phyloP scores from a whole-genome alignment of 768 basidiomycete genomes.

The Thelephora ganbajun region DNA sequence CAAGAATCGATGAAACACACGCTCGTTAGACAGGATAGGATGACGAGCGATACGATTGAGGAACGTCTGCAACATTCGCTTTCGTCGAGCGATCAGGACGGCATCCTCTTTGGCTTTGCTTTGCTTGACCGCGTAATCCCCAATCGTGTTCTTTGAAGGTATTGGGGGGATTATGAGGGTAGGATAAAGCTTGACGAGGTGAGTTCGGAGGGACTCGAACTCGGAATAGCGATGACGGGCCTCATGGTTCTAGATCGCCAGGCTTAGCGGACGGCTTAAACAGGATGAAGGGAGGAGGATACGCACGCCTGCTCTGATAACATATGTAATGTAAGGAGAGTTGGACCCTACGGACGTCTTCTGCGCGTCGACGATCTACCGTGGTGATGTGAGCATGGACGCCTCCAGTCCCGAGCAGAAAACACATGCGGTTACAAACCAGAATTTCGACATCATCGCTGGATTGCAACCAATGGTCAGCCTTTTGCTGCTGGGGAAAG shows the following conservation, averaged over 20 bases:
- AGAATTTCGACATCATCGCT: slow-evolving; percentile 73
- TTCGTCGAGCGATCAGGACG: slow-evolving; percentile 79
- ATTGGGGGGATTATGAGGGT: slow-evolving; percentile 96
- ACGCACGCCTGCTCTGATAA: slow-evolving; percentile 76
- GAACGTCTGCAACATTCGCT: slow-evolving; percentile 92
- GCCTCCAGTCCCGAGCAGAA: background rate
- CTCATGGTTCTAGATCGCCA: slow-evolving; percentile 46
- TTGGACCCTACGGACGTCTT: slow-evolving; percentile 86
- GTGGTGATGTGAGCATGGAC: background rate
- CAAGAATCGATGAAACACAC: slow-evolving; percentile 91
- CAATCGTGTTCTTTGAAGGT: slow-evolving; percentile 88
- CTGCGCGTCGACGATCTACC: slow-evolving; percentile 84
- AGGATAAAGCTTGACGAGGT: slow-evolving; percentile 79
- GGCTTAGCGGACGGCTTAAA: slow-evolving; percentile 7
- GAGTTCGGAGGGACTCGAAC: slow-evolving; percentile 84
- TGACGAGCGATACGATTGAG: slow-evolving; percentile 81
- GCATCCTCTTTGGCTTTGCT: slow-evolving; percentile 94
- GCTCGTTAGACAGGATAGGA: slow-evolving; percentile 91
- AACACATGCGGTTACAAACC: slow-evolving; percentile 27
- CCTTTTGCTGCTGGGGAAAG: background rate
- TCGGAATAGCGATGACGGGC: slow-evolving; percentile 91
- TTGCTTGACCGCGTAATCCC: slow-evolving; percentile 96
- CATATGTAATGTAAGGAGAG: slow-evolving; percentile 88
- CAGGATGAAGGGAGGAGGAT: slow-evolving; percentile 2
- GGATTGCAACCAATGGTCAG: slow-evolving; percentile 62